These are phyloP conservation scores for Talaromyces sp. DNA, from an alignment of 2,329 filamentous ascomycete species.

Conservation along the genomic window DNA sequence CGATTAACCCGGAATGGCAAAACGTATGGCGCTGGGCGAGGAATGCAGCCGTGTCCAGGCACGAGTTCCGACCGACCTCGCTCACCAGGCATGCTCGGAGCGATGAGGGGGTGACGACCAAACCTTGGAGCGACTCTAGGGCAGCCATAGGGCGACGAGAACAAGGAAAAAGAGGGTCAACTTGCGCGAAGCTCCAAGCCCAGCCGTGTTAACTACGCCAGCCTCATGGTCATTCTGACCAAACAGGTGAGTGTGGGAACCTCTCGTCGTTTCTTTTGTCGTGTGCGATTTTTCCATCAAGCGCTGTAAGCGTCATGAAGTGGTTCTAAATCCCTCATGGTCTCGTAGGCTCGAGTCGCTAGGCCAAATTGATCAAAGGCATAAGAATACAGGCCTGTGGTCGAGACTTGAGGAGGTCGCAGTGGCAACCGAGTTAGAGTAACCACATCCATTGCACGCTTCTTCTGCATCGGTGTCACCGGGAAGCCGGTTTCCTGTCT, in stretches of 20 bases:
- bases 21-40: background rate
- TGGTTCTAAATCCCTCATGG: background rate
- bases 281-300: background rate
- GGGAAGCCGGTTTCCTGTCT: background rate
- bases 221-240: background rate
- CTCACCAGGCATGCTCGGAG: background rate
- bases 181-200: background rate
- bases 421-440: background rate
- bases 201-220: background rate
- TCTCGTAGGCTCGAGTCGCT: background rate
- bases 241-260: background rate
- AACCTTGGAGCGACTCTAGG: background rate
- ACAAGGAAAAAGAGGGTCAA: constrained; percentile 1
- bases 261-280: background rate
- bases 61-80: background rate
- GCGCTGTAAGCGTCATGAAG: background rate
- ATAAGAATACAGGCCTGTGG: background rate
- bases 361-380: background rate
- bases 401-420: background rate
- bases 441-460: background rate
- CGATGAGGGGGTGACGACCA: background rate
- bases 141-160: background rate
- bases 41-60: background rate
- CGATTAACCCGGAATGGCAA: background rate
- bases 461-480: background rate